phyloP scores from a whole-genome alignment of 371 early-diverging fungal genomes.

The Mortierella sp. region DNA sequence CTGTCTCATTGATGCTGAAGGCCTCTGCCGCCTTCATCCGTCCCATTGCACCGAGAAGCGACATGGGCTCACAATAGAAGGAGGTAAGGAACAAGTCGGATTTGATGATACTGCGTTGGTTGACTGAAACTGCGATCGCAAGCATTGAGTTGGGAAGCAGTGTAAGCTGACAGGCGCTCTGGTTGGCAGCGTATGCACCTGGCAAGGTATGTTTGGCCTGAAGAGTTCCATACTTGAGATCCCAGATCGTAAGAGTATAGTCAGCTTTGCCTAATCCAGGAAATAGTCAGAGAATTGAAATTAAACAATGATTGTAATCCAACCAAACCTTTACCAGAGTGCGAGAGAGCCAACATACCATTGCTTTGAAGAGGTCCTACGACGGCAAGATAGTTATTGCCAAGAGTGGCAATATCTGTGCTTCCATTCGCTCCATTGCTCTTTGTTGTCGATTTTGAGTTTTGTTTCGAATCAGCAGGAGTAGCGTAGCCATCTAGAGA shows the following conservation, averaged over 20 bases:
- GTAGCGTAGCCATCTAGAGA: constrained; percentile 42
- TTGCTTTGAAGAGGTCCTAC: constrained; percentile 57
- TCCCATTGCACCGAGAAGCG: constrained; percentile 75
- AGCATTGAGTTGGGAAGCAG: constrained; percentile 51
- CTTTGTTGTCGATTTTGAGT: constrained; percentile 17
- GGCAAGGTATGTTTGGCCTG: constrained; percentile 60
- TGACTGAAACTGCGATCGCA: constrained; percentile 45
- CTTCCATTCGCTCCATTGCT: constrained; percentile 17
- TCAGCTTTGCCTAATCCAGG: constrained; percentile 52
- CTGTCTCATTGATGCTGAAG: constrained; percentile 18
- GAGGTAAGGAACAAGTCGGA: constrained; percentile 67
- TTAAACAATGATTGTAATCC: not conserved
- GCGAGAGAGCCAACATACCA: constrained; percentile 23
- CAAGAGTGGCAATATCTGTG: constrained; percentile 47
- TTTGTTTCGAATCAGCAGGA: constrained; percentile 14
- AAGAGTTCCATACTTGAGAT: constrained; percentile 74
- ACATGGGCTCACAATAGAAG: constrained; percentile 72
- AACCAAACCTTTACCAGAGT: too few relatives aligned
- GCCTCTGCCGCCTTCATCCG: constrained; percentile 65
- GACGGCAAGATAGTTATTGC: constrained; percentile 66
- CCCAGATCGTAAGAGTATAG: constrained; percentile 77
- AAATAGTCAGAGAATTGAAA: not conserved
- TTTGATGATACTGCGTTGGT: constrained; percentile 56
- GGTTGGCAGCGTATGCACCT: constrained; percentile 25
- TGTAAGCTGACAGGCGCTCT: constrained; percentile 53